Evolutionary conservation across 2,329 filamentous ascomycete genomes (phyloP), one percentile per base, ranked within the genome.

Genomic region (Clonostachys rosea): DNA sequence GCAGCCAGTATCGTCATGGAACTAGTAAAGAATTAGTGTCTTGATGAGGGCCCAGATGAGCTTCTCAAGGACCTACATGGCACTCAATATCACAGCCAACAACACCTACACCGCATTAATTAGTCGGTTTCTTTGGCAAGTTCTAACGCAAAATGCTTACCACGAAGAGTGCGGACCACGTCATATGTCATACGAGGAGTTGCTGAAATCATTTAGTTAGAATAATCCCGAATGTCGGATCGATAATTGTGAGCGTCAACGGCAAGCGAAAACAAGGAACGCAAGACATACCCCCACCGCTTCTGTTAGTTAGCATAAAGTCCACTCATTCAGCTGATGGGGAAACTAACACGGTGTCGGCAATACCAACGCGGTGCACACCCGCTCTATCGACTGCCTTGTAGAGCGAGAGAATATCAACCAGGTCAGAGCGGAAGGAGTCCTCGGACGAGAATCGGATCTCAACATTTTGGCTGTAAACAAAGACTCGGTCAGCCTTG

Each of bases 121-220:
- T 2, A 30, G 24, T 30, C 24, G 24, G 3, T 30, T 10, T 30
- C 24, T 10, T 6, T 10, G 24, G 24, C 24, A 30, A 10, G 6
- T 30, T 4, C 9, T 10, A 30, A 30, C 24, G 10, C 24, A 2
- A 30, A 30, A 30, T 30, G 24, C 24, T 30, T 30, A 30, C 24
- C 24, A 30, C 50, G 45, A 11, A 95, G 79, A 13, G 91, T 94
- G 60, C 89, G 77, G 54, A 96, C 84, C 34, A 95, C 78, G 64
- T 95, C 87, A 69, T 94, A 96, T 43, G 96, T 91, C 73, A 94
- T 88, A 63, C 91, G 78, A 46, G 91, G 91, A n/a, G 36, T 39
- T n/a, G 36, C 36, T n/a, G 14, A 39, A 30, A 30, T 30, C 24
- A 30, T 10, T 30, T 30, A 30, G 24, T 30, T 30, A 30, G 24